Base-by-base conservation (phyloP, 225 moss, liverwort and hornwort species). In the Thuidium tamariscinum region DNA sequence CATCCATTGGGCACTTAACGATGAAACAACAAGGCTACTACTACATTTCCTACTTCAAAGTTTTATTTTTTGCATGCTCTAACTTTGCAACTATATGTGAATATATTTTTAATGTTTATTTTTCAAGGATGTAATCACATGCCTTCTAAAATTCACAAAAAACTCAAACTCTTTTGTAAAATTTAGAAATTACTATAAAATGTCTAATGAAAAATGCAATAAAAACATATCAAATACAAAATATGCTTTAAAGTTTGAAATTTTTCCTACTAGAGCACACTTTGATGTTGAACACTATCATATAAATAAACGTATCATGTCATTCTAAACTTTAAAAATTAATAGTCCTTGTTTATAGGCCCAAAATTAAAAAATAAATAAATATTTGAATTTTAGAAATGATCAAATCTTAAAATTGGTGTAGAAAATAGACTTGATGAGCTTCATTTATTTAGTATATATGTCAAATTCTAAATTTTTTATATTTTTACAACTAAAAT, bases 251-350 rank as follows among this genome's bases (percentile, higher is more conserved):
- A 11, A 18, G 10, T 30, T 0, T 49, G 1, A 73, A 48, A 32
- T 49, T 7, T 4, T 48, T 11, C 19, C 2, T 0, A 49, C 5
- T 30, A 11, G 6, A 16, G 1, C 4, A 46, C 1, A 46, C 18
- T 72, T 46, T 7, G 17, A 21, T 72, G 7, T 11, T 3, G 0
- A 72, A 11, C 0, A 30, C 0, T 46, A 2, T 19, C 1, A 2
- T 72, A 2, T 2, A 48, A 30, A 48, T 11, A 18, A 18, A 46
- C 1, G 7, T 48, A 20, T 48, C 0, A 0, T 13, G 0, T 32
- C 7, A 32, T 32, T 32, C 3, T 32, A n/a, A n/a, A n/a, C n/a
- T n/a, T n/a, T n/a, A n/a, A n/a, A n/a, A n/a, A n/a, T n/a, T n/a
- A n/a, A n/a, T n/a, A n/a, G n/a, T n/a, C n/a, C n/a, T n/a, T n/a